Evolutionary conservation across 306 rosid genomes (phyloP), one percentile per base, ranked within the genome.

Genomic region (Clitoria ternatea): DNA sequence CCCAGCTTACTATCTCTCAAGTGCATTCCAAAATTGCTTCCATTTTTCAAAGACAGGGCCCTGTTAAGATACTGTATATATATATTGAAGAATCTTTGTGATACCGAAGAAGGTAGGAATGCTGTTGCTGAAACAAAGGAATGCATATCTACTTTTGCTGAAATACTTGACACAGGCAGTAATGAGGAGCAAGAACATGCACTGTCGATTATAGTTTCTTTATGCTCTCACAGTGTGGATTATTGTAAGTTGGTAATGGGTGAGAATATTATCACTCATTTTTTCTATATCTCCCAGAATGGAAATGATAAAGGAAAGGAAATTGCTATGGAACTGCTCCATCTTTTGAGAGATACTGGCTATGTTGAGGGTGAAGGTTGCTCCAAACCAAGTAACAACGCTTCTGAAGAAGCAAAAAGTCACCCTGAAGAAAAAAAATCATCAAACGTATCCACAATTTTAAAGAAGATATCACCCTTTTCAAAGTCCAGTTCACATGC

Each of bases 131-230:
- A 85, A 82, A 89, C 97, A 35, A 77, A 79, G 23, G 99, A 96
- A 44, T 95, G 96, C 88, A 73, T 95, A 63, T 61, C 85, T 78
- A 69, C 70, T 35, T 69, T 91, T 74, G 84, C 80, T 54, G 84
- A 83, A 77, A 67, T 82, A 48, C 96, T 95, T 9, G 91, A 79
- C 2, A 54, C 23, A 2, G 91, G 83, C 45, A 81, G 77, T 68
- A 60, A 72, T 2, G 89, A 87, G 82, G 88, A 86, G 45, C 92
- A 91, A 83, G 96, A 95, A 77, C 78, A 82, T 61, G 96, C 99
- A 17, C 77, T 91, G 27, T 70, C 57, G 52, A 79, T 91, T 78
- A 80, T 95, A n/a, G 82, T 83, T 57, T 84, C 92, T 24, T 33
- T 95, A 59, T 91, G 96, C 71, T 87, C 96, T 65, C 87, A 83